phyloP scores from a whole-genome alignment of 768 basidiomycete genomes.

The Nidularia sp. region DNA sequence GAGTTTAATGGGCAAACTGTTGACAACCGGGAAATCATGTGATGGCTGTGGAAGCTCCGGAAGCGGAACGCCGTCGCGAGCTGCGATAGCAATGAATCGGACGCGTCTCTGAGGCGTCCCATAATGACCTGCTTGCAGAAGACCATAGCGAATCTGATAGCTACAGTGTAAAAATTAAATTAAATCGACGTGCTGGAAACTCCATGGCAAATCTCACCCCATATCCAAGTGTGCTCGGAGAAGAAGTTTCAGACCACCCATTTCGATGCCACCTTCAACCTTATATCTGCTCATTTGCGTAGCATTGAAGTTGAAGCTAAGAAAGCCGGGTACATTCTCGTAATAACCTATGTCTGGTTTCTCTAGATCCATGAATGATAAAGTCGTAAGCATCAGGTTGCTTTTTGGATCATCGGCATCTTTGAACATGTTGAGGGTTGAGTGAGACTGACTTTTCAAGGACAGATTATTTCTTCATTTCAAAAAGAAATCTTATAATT shows the following conservation, averaged over 20 bases:
- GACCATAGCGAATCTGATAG: constrained; percentile 48
- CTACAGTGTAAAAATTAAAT: constrained; percentile 16
- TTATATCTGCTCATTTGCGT: constrained; percentile 34
- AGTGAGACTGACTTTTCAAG: constrained; percentile 67
- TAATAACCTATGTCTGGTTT: constrained; percentile 38
- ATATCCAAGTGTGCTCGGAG: constrained; percentile 58
- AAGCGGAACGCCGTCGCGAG: constrained; percentile 33
- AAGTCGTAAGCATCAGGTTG: constrained; percentile 60
- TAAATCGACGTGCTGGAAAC: no score
- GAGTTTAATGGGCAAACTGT: constrained; percentile 48
- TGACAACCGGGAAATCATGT: constrained; percentile 41
- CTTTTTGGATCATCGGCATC: constrained; percentile 65
- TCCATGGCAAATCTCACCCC: constrained; percentile 37
- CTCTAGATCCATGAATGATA: constrained; percentile 47
- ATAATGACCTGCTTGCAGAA: constrained; percentile 53
- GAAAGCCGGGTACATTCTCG: constrained; percentile 54
- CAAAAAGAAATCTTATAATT: neutral
- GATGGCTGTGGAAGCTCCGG: constrained; percentile 54
- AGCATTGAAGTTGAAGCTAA: constrained; percentile 36
- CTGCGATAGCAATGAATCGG: constrained; percentile 52
- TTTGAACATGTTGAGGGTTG: constrained; percentile 66
- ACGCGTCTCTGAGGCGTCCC: constrained; percentile 52
- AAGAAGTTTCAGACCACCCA: constrained; percentile 72
- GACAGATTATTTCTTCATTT: neutral
- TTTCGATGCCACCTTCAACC: constrained; percentile 62